Evolutionary conservation across 345 rosid species (phyloP).

Genomic region (Eucalyptus regnans): DNA sequence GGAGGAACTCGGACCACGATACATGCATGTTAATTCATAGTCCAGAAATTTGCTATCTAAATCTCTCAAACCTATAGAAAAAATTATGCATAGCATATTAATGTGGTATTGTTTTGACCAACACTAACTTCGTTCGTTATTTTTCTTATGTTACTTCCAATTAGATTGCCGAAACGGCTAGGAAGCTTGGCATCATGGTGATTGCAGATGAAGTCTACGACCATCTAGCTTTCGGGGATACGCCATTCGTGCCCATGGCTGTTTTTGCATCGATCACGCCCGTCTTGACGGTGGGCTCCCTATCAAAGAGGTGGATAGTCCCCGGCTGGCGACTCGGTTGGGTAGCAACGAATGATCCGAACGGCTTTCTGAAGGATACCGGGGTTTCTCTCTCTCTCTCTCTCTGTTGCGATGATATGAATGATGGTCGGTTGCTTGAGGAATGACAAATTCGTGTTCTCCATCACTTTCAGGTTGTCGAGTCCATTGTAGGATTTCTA

Average conservation of each 20-base stretch:
- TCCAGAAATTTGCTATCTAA: background rate
- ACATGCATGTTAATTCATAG: background rate
- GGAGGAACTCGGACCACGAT: background rate
- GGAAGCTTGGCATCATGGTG: conserved; percentile 53
- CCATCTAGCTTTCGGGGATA: conserved; percentile 37
- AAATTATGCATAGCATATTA: background rate
- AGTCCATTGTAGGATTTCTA: background rate
- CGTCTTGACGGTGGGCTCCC: conserved; percentile 48
- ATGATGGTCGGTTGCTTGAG: background rate
- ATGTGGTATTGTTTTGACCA: background rate
- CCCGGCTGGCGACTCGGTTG: conserved; percentile 80
- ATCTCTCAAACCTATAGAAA: background rate
- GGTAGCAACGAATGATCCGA: conserved; percentile 42
- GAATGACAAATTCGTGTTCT: background rate
- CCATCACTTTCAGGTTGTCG: conserved; percentile 2
- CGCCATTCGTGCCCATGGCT: conserved; percentile 57
- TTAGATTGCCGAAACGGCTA: conserved; percentile 48
- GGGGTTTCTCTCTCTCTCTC: conserved; percentile 14
- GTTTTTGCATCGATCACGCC: conserved; percentile 41
- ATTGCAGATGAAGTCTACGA: conserved; percentile 59
- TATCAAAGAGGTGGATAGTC: conserved; percentile 69
- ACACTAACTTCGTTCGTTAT: background rate
- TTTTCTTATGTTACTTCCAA: background rate
- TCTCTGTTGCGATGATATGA: background rate
- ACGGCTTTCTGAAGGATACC: conserved; percentile 23